These are phyloP conservation scores for Leptomonas seymouri DNA, from an alignment of 208 protist genomes.

Conservation along the genomic window DNA sequence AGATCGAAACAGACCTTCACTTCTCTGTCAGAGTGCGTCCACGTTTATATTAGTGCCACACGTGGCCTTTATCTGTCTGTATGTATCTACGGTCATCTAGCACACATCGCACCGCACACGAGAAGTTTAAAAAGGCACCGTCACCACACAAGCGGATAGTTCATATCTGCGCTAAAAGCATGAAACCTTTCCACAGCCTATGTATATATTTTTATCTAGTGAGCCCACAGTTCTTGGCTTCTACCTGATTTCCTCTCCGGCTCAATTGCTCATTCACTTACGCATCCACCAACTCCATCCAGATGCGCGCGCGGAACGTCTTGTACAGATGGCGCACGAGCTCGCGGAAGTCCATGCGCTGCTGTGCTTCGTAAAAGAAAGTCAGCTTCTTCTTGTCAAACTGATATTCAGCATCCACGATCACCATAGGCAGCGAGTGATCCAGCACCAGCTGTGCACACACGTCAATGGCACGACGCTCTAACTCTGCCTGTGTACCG, in stretches of 20 bases:
- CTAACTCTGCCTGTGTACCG: constrained; percentile 74
- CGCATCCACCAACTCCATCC: constrained; percentile 86
- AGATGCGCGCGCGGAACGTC: constrained; percentile 88
- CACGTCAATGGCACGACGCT: constrained; percentile 81
- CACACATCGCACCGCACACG: too few relatives aligned
- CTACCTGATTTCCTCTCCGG: background rate
- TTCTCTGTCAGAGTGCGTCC: too few relatives aligned
- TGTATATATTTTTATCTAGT: too few relatives aligned
- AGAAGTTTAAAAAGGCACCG: too few relatives aligned
- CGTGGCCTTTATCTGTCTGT: too few relatives aligned
- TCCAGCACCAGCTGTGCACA: constrained; percentile 82
- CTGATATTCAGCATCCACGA: constrained; percentile 93
- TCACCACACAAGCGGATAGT: too few relatives aligned
- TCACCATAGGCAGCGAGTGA: constrained; percentile 82
- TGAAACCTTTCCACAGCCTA: too few relatives aligned
- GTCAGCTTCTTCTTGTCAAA: constrained; percentile 93
- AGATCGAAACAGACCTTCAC: background rate
- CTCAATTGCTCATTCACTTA: constrained; percentile 15
- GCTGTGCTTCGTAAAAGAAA: constrained; percentile 90
- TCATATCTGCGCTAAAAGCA: too few relatives aligned
- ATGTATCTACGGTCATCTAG: too few relatives aligned
- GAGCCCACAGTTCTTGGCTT: too few relatives aligned
- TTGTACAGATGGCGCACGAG: constrained; percentile 90
- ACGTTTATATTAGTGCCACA: too few relatives aligned
- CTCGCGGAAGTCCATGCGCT: constrained; percentile 90